phyloP scores from a whole-genome alignment of 2,329 filamentous ascomycete species.

The Colletotrichum viniferum region DNA sequence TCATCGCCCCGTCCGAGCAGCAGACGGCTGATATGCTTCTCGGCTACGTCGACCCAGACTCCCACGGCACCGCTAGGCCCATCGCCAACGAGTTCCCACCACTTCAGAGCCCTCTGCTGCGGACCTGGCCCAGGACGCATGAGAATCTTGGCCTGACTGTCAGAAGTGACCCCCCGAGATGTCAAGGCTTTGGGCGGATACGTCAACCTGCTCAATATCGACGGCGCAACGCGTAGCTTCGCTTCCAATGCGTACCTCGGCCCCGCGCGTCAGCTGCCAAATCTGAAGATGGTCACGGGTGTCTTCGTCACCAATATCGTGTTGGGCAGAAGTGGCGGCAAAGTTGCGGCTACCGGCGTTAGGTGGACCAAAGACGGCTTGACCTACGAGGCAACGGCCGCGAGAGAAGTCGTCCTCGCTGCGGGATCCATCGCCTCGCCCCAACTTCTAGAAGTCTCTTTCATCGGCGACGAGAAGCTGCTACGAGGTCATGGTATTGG shows the following conservation, averaged over 20 bases:
- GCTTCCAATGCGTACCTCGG: slow-evolving; percentile 26
- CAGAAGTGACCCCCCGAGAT: slow-evolving; percentile 22
- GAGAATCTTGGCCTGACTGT: slow-evolving; percentile 19
- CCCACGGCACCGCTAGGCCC: neutral
- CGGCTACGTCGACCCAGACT: neutral
- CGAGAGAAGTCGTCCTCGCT: too few relatives aligned
- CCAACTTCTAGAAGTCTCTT: too few relatives aligned
- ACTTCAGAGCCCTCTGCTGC: neutral
- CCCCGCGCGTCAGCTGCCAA: too few relatives aligned
- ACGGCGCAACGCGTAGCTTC: slow-evolving; percentile 27
- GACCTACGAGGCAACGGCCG: too few relatives aligned
- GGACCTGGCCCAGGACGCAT: slow-evolving; percentile 7
- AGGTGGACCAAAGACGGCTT: too few relatives aligned
- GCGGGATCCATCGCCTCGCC: too few relatives aligned
- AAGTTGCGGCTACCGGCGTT: too few relatives aligned
- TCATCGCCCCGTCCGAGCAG: neutral
- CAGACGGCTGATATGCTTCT: neutral
- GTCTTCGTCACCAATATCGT: too few relatives aligned
- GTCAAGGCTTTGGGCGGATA: slow-evolving; percentile 22
- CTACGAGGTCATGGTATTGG: too few relatives aligned
- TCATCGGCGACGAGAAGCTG: too few relatives aligned
- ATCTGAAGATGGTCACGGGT: too few relatives aligned
- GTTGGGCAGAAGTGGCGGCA: too few relatives aligned
- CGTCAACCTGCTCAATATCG: slow-evolving; percentile 23
- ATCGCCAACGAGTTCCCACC: slow-evolving; percentile 2